Evolutionary conservation across 129 eudicot genomes (phyloP).

Genomic region (Flaveria brownii): DNA sequence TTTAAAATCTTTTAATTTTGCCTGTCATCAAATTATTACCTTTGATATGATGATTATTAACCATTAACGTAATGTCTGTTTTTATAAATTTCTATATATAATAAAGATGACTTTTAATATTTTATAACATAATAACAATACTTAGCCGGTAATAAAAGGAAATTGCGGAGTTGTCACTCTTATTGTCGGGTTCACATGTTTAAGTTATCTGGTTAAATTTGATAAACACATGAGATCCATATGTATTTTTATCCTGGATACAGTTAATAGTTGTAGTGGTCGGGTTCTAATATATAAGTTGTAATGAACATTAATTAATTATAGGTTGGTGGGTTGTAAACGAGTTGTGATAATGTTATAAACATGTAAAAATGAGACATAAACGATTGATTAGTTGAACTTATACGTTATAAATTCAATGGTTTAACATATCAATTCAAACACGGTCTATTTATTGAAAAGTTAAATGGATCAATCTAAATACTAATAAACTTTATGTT

Average conservation of each 20-base stretch:
- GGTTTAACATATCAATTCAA: not conserved
- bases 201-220: no score
- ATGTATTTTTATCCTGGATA: no score
- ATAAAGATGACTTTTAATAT: not conserved
- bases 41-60: not conserved
- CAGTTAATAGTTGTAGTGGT: no score
- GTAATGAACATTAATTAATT: no score
- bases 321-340: not conserved
- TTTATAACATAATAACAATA: not conserved
- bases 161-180: no score
- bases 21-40: not conserved
- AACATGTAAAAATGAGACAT: not conserved
- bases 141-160: not conserved
- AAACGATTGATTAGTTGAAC: not conserved
- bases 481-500: no score
- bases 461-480: no score
- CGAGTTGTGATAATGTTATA: not conserved
- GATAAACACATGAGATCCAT: no score
- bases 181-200: no score
- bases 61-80: not conserved
- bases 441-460: no score
- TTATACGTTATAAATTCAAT: not conserved
- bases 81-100: not conserved
- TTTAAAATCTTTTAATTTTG: slow-evolving; percentile 1
- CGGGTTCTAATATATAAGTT: no score